Evolutionary conservation across 73 alveolate genomes (phyloP).

Genomic region (Uronychia setigera): DNA sequence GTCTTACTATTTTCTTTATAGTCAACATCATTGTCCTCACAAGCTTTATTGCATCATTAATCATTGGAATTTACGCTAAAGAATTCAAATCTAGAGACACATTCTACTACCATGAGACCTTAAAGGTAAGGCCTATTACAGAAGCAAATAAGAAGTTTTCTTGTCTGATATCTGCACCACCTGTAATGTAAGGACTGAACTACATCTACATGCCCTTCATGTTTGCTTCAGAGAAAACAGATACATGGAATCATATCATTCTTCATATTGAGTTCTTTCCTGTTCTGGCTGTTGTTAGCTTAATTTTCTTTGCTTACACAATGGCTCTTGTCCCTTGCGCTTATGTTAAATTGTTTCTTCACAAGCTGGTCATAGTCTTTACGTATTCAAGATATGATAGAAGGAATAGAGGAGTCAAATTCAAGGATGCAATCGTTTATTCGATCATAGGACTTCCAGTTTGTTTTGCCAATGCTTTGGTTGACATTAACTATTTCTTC

Average conservation of each 20-base stretch:
- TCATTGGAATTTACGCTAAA: conserved; percentile 1
- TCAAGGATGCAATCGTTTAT: conserved; percentile 42
- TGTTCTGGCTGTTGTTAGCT: conserved; percentile 23
- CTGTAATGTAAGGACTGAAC: conserved; percentile 39
- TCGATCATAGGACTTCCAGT: conserved; percentile 24
- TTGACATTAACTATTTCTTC: too few species aligned
- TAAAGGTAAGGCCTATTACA: conserved; percentile 52
- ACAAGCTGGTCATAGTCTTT: conserved; percentile 50
- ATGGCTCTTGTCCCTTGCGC: conserved; percentile 30
- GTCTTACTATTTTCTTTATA: conserved; percentile 5
- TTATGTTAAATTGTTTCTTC: conserved; percentile 53
- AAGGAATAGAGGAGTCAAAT: conserved; percentile 48
- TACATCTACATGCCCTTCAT: conserved; percentile 46
- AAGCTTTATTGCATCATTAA: conserved; percentile 7
- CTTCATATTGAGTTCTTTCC: conserved; percentile 47
- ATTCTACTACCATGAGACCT: conserved; percentile 30
- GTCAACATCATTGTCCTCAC: conserved; percentile 25
- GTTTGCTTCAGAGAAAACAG: conserved; percentile 15
- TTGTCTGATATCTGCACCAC: conserved; percentile 54
- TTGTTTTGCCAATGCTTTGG: too few species aligned
- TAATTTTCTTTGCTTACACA: conserved; percentile 35
- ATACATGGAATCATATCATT: conserved; percentile 25
- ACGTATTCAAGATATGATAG: conserved; percentile 55
- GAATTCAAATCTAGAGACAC: background rate
- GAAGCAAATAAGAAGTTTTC: conserved; percentile 48